A percentile compares a stretch with the other conserved stretches of the same genome.
Evolutionary conservation across 2,329 filamentous ascomycete genomes (phyloP).

Genomic region (Xylaria sp.): DNA sequence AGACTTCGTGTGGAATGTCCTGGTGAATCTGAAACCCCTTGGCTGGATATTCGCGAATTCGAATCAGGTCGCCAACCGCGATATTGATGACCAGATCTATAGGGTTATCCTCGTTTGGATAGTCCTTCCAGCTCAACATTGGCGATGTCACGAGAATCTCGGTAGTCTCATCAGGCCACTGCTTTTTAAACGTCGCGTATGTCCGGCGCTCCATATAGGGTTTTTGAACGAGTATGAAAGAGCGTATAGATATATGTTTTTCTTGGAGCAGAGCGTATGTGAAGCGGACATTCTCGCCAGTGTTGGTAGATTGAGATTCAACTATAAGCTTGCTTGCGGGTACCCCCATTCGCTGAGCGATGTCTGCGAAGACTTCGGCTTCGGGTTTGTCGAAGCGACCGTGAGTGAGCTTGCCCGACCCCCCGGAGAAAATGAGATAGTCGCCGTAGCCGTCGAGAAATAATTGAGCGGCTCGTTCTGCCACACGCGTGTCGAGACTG

Average conservation of each 20-base stretch:
- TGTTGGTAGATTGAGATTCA: slow-evolving; percentile 56
- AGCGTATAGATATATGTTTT: slow-evolving; percentile 42
- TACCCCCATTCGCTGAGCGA: slow-evolving; percentile 54
- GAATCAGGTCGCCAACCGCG: slow-evolving; percentile 57
- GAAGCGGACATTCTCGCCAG: slow-evolving; percentile 59
- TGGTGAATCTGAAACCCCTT: slow-evolving; percentile 57
- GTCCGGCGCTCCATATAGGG: slow-evolving; percentile 60
- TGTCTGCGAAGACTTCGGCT: slow-evolving; percentile 55
- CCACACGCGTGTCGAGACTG: slow-evolving; percentile 58
- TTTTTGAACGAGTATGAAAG: slow-evolving; percentile 58
- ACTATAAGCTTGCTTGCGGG: slow-evolving; percentile 52
- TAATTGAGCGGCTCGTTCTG: slow-evolving; percentile 54
- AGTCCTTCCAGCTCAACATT: slow-evolving; percentile 52
- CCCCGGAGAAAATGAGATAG: slow-evolving; percentile 57
- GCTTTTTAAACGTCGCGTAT: slow-evolving; percentile 58
- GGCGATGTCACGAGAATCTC: slow-evolving; percentile 55
- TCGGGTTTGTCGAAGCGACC: slow-evolving; percentile 54
- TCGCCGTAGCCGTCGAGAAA: slow-evolving; percentile 53
- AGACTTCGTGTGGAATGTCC: slow-evolving; percentile 54
- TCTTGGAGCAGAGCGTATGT: slow-evolving; percentile 51
- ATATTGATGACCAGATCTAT: slow-evolving; percentile 55
- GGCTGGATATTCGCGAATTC: slow-evolving; percentile 56
- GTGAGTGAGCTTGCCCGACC: slow-evolving; percentile 54
- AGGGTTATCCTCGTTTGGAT: slow-evolving; percentile 55
- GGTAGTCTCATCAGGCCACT: slow-evolving; percentile 54